A percentile compares a stretch with the other conserved stretches of the same genome.
These are phyloP conservation scores for Phytophthora cryptogea DNA, from an alignment of 352 stramenopile species.

Conservation along the genomic window DNA sequence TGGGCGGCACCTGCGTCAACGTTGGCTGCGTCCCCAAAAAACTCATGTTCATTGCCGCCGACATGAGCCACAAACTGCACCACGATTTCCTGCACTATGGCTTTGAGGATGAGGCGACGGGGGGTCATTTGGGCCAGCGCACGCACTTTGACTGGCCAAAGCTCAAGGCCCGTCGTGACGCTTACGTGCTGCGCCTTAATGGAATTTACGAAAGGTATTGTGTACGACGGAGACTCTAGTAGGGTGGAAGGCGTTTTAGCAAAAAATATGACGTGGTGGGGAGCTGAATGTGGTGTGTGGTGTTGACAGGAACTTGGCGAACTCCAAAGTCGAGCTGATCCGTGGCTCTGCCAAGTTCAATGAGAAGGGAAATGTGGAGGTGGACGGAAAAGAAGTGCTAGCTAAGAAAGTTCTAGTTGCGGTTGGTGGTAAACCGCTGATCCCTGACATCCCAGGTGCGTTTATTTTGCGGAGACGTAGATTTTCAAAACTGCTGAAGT, in stretches of 20 bases:
- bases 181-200: constrained; percentile 96
- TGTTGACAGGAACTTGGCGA: constrained; percentile 82
- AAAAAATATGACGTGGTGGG: neutral
- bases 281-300: constrained; percentile 2
- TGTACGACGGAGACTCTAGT: neutral
- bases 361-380: constrained; percentile 72
- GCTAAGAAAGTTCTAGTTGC: constrained; percentile 73
- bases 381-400: constrained; percentile 62
- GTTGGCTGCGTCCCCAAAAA: constrained; percentile 99
- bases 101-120: constrained; percentile 47
- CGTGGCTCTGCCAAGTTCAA: constrained; percentile 91
- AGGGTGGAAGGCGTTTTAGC: neutral
- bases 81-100: constrained; percentile 65
- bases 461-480: neutral
- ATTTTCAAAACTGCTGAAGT: neutral
- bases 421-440: constrained; percentile 58
- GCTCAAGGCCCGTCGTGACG: constrained; percentile 93
- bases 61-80: constrained; percentile 59
- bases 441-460: constrained; percentile 60
- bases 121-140: constrained; percentile 41
- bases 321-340: constrained; percentile 89
- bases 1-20: constrained; percentile 99
- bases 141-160: constrained; percentile 89
- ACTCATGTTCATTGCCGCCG: constrained; percentile 93
- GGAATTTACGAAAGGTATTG: constrained; percentile 92